Evolutionary conservation across 768 basidiomycete species (phyloP), one percentile per base, ranked within the genome.

Genomic region (Tremella mesenterica): DNA sequence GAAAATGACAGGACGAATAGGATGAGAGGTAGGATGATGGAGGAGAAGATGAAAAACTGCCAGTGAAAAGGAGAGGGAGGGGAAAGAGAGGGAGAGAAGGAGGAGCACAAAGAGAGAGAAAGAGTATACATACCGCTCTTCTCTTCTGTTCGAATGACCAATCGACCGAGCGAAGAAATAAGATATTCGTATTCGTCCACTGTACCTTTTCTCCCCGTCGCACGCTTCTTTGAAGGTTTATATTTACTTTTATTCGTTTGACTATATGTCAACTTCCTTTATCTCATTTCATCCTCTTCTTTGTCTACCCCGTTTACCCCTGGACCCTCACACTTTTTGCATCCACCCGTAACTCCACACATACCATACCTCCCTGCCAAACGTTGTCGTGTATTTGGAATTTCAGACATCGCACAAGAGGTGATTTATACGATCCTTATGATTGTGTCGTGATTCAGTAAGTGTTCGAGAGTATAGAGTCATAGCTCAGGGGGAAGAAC

Each of bases 181-280:
- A 97, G 79, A 64, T 97, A 96, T 63, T 89, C 88, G 74, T 95
- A 91, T 73, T 97, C 95, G 65, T 93, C 91, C 0, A 92, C 85
- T 0, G 91, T 95, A 7, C 95, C 95, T 68, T 92, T 96, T 51
- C 85, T 76, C 1, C 95, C 92, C 0, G 88, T 88, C 0, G 85
- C 86, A 5, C 84, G 78, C 70, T 93, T 95, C 44, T 88, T 80
- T 58, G 88, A 87, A 68, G 84, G 79, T 69, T 93, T 92, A 39
- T 88, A 77, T 69, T 85, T 88, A 4, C 88, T 86, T 51, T 84
- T 82, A 16, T 87, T 85, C 50, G 81, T 88, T 31, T 80, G 56
- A 13, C 63, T 60, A 36, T 6, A 27, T n/a, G n/a, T n/a, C n/a
- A n/a, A n/a, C n/a, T n/a, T n/a, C n/a, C n/a, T n/a, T n/a, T n/a